Conservation (phyloP, 805 yeast species). For the Saccharomyces paradoxus region DNA sequence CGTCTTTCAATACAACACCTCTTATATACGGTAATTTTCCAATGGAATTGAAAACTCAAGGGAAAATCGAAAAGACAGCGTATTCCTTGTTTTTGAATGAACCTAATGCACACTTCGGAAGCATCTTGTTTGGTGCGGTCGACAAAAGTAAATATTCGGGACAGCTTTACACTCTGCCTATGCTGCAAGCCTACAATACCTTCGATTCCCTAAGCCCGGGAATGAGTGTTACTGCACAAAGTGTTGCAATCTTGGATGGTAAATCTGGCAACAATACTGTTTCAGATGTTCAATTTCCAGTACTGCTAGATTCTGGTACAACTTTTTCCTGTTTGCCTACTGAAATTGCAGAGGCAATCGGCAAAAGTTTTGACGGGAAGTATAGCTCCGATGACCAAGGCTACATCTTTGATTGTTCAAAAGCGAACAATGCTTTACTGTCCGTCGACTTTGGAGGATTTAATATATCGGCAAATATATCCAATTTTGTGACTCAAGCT, state of each 20-base stretch:
- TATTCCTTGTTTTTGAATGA: conserved; percentile 42
- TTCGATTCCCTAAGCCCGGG: background rate
- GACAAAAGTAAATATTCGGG: conserved; percentile 45
- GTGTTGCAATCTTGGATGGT: conserved; percentile 12
- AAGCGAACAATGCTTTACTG: too few species aligned
- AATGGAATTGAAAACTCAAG: conserved; percentile 30
- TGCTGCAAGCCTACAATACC: background rate
- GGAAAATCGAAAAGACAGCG: conserved; percentile 34
- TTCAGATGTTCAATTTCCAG: conserved; percentile 9
- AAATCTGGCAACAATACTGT: conserved; percentile 1
- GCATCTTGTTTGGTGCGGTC: conserved; percentile 48
- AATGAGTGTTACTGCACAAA: conserved; percentile 10
- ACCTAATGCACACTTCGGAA: conserved; percentile 7
- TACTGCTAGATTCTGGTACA: conserved; percentile 34
- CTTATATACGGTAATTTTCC: conserved; percentile 24
- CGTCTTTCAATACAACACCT: conserved; percentile 9
- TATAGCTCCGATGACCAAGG: background rate
- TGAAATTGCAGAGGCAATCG: conserved; percentile 25
- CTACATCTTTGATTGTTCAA: background rate
- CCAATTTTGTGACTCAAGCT: conserved; percentile 25
- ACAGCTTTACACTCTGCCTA: conserved; percentile 31
- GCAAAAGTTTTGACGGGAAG: conserved; percentile 30
- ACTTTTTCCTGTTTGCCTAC: conserved; percentile 34
- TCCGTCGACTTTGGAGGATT: conserved; percentile 41
- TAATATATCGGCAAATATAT: conserved; percentile 42